These are phyloP conservation scores for Euphorbia schlechtendalii DNA, from an alignment of 441 rosid genomes.

Conservation along the genomic window DNA sequence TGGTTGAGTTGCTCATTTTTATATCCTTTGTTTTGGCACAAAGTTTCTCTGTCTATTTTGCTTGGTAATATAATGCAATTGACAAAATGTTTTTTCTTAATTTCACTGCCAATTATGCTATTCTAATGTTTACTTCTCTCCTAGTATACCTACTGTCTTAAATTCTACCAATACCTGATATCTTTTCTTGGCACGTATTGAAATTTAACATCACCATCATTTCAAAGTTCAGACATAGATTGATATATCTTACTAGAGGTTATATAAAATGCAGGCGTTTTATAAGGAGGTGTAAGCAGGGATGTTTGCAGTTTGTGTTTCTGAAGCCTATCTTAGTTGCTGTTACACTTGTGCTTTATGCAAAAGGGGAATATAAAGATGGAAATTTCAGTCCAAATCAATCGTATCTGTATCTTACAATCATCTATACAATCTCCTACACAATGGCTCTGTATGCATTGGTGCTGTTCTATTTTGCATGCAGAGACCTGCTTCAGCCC, in stretches of 20 bases:
- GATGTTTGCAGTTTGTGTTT: conserved; percentile 95
- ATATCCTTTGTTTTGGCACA: not conserved
- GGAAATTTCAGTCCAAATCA: conserved; percentile 92
- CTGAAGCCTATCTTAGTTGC: conserved; percentile 84
- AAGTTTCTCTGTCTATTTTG: not conserved
- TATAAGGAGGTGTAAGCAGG: conserved; percentile 95
- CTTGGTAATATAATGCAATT: conserved; percentile 1
- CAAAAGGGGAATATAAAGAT: conserved; percentile 88
- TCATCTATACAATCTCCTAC: conserved; percentile 90
- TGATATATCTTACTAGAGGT: conserved; percentile 7
- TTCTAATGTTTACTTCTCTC: not conserved
- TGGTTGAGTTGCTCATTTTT: conserved; percentile 46
- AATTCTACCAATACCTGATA: not conserved
- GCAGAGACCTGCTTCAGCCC: conserved; percentile 96
- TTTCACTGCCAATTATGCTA: too few relatives aligned
- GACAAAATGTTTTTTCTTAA: too few relatives aligned
- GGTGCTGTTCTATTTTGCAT: conserved; percentile 85
- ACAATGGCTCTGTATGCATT: conserved; percentile 88
- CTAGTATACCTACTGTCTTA: not conserved
- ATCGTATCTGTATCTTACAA: conserved; percentile 84
- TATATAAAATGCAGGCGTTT: conserved; percentile 58
- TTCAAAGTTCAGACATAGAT: too few relatives aligned
- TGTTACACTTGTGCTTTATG: conserved; percentile 76
- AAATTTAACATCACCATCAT: not conserved
- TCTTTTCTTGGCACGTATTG: too few relatives aligned